These are phyloP conservation scores for Smallanthus sonchifolius DNA, from an alignment of 129 eudicot species.

Conservation along the genomic window DNA sequence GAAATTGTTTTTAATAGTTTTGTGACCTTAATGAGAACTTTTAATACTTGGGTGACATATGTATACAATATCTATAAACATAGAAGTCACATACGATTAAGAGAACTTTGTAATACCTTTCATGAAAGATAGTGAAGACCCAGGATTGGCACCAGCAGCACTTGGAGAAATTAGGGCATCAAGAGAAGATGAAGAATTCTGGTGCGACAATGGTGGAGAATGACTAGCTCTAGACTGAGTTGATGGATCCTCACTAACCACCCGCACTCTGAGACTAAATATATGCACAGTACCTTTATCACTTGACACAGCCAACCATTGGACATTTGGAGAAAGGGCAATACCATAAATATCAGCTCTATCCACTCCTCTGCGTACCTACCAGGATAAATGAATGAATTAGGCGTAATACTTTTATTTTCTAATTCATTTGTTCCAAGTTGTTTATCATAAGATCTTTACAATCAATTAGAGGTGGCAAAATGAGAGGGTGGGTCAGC, in stretches of 20 bases:
- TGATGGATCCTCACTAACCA: constrained; percentile 60
- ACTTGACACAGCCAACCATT: constrained; percentile 95
- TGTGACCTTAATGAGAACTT: background rate
- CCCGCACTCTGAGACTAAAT: constrained; percentile 90
- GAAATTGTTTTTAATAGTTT: background rate
- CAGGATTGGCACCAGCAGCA: constrained; percentile 71
- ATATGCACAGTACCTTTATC: constrained; percentile 96
- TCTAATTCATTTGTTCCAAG: background rate
- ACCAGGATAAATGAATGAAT: background rate
- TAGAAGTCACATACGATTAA: background rate
- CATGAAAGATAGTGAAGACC: constrained; percentile 88
- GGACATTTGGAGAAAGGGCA: constrained; percentile 84
- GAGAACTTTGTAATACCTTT: constrained; percentile 54
- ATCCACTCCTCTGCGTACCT: constrained; percentile 95
- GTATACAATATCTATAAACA: background rate
- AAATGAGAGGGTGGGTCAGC: background rate
- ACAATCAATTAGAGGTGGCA: background rate
- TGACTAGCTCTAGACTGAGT: constrained; percentile 35
- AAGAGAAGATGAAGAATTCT: constrained; percentile 69
- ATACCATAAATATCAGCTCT: constrained; percentile 84
- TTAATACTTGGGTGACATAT: background rate
- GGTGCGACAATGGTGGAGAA: constrained; percentile 43
- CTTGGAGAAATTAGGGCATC: constrained; percentile 74
- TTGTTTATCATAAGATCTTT: background rate
- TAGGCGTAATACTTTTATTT: background rate